These are phyloP conservation scores for Fragaria vesca DNA, from an alignment of 306 rosid species.

Conservation along the genomic window DNA sequence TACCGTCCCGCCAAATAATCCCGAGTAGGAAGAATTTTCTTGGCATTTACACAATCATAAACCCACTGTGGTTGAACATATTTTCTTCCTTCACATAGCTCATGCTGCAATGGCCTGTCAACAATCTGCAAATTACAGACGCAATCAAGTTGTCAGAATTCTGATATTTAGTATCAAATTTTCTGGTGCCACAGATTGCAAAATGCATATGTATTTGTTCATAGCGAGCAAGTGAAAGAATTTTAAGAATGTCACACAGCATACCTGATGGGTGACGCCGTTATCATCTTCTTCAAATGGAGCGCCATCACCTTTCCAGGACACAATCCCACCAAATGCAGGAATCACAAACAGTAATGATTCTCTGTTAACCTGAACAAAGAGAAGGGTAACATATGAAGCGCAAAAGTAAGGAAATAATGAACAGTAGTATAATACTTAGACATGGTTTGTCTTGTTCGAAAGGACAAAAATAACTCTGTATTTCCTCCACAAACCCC, in stretches of 20 bases:
- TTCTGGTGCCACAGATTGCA: neutral
- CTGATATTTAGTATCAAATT: neutral
- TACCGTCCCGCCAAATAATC: slow-evolving; percentile 88
- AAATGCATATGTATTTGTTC: neutral
- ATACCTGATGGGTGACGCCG: slow-evolving; percentile 82
- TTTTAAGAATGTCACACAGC: neutral
- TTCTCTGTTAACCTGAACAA: slow-evolving; percentile 79
- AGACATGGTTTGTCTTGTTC: neutral
- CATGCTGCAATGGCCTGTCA: slow-evolving; percentile 74
- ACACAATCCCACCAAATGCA: slow-evolving; percentile 89
- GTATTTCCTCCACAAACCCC: neutral
- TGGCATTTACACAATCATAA: slow-evolving; percentile 78
- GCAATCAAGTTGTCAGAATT: slow-evolving; percentile 20
- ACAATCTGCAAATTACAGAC: slow-evolving; percentile 57
- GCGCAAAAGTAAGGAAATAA: neutral
- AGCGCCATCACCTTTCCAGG: slow-evolving; percentile 92
- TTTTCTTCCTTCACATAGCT: slow-evolving; percentile 60
- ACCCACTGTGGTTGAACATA: slow-evolving; percentile 98
- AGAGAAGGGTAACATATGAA: neutral
- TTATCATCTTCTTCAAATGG: slow-evolving; percentile 78
- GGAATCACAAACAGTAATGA: slow-evolving; percentile 82
- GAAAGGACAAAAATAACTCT: neutral
- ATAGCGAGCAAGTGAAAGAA: neutral
- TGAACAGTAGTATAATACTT: neutral
- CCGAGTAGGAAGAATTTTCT: slow-evolving; percentile 67